These are phyloP conservation scores for Solanum appendiculatum DNA, from an alignment of 257 asterid genomes.

Conservation along the genomic window DNA sequence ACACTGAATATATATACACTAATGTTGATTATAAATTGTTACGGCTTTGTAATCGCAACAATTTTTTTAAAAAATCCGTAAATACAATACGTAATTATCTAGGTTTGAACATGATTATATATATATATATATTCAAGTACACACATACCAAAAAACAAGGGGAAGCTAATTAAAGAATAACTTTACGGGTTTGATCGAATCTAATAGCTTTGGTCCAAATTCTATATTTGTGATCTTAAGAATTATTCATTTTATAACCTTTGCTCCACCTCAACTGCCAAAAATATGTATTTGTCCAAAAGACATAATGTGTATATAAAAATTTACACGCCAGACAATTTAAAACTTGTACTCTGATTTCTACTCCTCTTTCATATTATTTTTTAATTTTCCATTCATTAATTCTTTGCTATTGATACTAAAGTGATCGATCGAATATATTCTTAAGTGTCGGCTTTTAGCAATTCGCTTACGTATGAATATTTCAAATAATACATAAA, in stretches of 20 bases:
- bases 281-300: not conserved
- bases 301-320: not conserved
- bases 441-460: not conserved
- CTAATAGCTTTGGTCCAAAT: not conserved
- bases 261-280: not conserved
- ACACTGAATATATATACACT: not conserved
- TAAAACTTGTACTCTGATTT: not conserved
- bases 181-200: not conserved
- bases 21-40: not conserved
- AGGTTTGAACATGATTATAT: not conserved
- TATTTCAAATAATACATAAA: not conserved
- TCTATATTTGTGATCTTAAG: not conserved
- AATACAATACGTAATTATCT: not conserved
- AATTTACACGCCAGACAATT: not conserved
- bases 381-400: not conserved
- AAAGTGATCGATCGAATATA: not conserved
- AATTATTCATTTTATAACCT: not conserved
- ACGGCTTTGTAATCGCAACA: not conserved
- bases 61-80: not conserved
- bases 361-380: not conserved
- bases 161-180: too few species aligned
- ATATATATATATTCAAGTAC: not conserved
- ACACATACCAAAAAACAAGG: not conserved
- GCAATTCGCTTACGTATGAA: not conserved
- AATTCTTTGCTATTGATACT: not conserved